Evolutionary conservation across 164 flowering plant species (phyloP).

Genomic region (Piper longum): DNA sequence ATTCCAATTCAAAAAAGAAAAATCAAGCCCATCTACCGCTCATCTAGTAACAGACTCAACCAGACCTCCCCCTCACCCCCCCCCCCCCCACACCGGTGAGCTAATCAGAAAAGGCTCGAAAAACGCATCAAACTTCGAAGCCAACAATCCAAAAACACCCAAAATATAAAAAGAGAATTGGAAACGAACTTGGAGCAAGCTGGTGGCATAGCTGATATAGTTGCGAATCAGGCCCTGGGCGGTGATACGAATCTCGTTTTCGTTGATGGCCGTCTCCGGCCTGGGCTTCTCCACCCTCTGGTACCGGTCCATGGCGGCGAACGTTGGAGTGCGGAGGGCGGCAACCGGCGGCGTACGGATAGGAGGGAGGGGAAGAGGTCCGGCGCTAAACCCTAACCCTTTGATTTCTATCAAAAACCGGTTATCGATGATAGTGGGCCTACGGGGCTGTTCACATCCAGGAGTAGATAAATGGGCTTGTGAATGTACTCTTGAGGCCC

Average conservation of each 20-base stretch:
- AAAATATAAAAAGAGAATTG: background rate
- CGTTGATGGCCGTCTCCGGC: constrained; percentile 19
- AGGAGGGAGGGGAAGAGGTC: background rate
- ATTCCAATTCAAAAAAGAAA: too few relatives aligned
- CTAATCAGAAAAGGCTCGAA: background rate
- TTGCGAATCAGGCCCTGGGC: constrained; percentile 23
- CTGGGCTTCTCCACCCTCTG: constrained; percentile 26
- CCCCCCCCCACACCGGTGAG: too few relatives aligned
- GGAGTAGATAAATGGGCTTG: too few relatives aligned
- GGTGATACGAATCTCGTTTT: constrained; percentile 25
- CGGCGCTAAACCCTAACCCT: background rate
- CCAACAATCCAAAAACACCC: too few relatives aligned
- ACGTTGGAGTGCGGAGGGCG: background rate
- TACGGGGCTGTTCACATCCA: too few relatives aligned
- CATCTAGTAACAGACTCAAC: too few relatives aligned
- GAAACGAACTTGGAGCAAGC: background rate
- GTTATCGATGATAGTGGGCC: too few relatives aligned
- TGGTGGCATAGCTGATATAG: constrained; percentile 23
- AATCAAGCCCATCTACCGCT: too few relatives aligned
- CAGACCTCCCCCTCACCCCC: too few relatives aligned
- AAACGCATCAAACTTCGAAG: background rate
- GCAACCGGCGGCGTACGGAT: too few relatives aligned
- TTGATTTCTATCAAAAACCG: background rate
- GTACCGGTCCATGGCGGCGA: constrained; percentile 17
- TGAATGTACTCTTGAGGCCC: too few relatives aligned